Percentiles rank a stretch among this genome's conserved stretches.
Evolutionary conservation across 805 yeast species (phyloP).

Genomic region (Candida cerambycidarum): DNA sequence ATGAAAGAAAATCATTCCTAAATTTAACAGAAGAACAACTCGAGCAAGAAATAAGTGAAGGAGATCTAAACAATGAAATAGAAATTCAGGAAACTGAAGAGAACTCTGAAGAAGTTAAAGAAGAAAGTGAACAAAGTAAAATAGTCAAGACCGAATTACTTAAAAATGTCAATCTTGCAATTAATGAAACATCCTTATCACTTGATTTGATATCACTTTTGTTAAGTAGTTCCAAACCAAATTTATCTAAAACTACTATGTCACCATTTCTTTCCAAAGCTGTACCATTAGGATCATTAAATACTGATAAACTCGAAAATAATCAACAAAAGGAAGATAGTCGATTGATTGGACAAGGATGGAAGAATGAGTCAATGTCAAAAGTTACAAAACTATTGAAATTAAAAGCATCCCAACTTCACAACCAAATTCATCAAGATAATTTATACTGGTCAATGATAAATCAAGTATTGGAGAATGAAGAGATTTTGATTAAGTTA

Average conservation of each 20-base stretch:
- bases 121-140: slow-evolving; percentile 34
- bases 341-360: slow-evolving; percentile 61
- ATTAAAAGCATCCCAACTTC: slow-evolving; percentile 50
- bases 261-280: slow-evolving; percentile 77
- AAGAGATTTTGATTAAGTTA: slow-evolving; percentile 67
- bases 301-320: slow-evolving; percentile 41
- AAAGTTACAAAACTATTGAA: slow-evolving; percentile 54
- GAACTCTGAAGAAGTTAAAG: slow-evolving; percentile 12
- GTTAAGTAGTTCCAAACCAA: slow-evolving; percentile 78
- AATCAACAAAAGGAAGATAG: slow-evolving; percentile 30
- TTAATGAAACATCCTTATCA: slow-evolving; percentile 86
- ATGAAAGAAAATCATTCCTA: slow-evolving; percentile 60
- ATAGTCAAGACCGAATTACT: slow-evolving; percentile 54
- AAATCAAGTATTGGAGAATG: slow-evolving; percentile 45
- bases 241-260: slow-evolving; percentile 83
- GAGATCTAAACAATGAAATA: slow-evolving; percentile 7
- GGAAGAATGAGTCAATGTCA: slow-evolving; percentile 75
- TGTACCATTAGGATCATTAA: slow-evolving; percentile 74
- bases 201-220: slow-evolving; percentile 84
- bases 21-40: slow-evolving; percentile 58
- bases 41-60: slow-evolving; percentile 32
- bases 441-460: slow-evolving; percentile 60
- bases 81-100: slow-evolving; percentile 11
- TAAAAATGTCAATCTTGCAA: slow-evolving; percentile 58
- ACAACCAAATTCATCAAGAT: slow-evolving; percentile 59